phyloP scores from a whole-genome alignment of 495 filamentous ascomycete genomes.

The Jackrogersella minutella region DNA sequence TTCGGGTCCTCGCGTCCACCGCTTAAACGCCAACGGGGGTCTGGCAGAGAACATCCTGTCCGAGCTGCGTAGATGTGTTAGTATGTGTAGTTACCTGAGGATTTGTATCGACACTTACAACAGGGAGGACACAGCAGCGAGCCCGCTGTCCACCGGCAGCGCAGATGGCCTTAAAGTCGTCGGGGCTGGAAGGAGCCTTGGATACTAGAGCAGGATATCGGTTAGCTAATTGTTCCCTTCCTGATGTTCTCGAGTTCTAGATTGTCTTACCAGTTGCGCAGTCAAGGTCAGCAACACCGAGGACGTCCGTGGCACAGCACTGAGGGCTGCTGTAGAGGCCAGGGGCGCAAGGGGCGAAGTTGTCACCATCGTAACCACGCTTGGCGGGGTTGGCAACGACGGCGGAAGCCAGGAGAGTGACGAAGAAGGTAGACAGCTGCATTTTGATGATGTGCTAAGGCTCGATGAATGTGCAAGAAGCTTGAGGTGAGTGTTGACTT shows the following conservation, averaged over 20 bases:
- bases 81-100: not conserved
- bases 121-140: conserved; percentile 44
- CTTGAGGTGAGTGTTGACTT: conserved; percentile 31
- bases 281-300: conserved; percentile 57
- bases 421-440: conserved; percentile 49
- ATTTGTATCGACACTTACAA: conserved; percentile 30
- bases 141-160: conserved; percentile 32
- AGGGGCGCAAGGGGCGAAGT: conserved; percentile 32
- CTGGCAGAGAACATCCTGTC: conserved; percentile 40
- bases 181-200: conserved; percentile 17
- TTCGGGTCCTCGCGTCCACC: not conserved
- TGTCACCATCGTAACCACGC: conserved; percentile 21
- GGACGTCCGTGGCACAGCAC: conserved; percentile 59
- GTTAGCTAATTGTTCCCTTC: conserved; percentile 8
- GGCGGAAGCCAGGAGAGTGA: conserved; percentile 44
- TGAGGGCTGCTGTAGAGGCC: conserved; percentile 41
- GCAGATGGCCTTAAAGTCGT: conserved; percentile 27
- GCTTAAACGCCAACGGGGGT: conserved; percentile 37
- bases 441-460: conserved; percentile 47
- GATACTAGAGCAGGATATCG: conserved; percentile 12
- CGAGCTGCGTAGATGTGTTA: conserved; percentile 26
- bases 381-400: conserved; percentile 45
- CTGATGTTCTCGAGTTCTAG: not conserved
- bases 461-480: conserved; percentile 34
- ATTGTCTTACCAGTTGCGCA: conserved; percentile 51